These are phyloP conservation scores for Fusarium sp. DNA, from an alignment of 2,329 filamentous ascomycete genomes.

Conservation along the genomic window DNA sequence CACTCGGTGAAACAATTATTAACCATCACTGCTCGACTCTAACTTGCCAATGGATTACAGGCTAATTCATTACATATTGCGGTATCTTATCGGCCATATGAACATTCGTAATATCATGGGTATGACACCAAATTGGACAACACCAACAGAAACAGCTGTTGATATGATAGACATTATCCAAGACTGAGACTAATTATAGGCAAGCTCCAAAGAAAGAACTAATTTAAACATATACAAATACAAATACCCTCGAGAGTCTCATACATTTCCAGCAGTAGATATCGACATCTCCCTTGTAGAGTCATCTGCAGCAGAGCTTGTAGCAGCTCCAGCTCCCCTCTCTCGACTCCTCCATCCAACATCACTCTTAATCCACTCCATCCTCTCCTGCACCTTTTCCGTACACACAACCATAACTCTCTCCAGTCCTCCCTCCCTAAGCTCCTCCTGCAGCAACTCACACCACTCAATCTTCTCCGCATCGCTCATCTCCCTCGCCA, in stretches of 20 bases:
- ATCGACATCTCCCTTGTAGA: constrained; percentile 1
- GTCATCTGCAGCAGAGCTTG: not conserved
- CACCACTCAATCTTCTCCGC: constrained; percentile 55
- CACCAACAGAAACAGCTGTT: not conserved
- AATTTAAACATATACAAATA: not conserved
- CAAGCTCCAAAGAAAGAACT: not conserved
- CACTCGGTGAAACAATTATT: not conserved
- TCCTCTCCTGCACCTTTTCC: constrained; percentile 45
- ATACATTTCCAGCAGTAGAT: not conserved
- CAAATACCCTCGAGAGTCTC: not conserved
- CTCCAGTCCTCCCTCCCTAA: constrained; percentile 41
- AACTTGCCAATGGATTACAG: not conserved
- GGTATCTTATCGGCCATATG: not conserved
- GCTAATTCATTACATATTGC: not conserved
- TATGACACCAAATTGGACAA: not conserved
- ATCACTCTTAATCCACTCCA: constrained; percentile 45
- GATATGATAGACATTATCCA: not conserved
- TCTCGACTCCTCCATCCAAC: constrained; percentile 33
- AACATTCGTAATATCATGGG: not conserved
- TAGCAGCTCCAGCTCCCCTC: not conserved
- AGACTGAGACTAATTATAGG: not conserved
- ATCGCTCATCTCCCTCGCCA: constrained; percentile 49
- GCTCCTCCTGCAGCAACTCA: constrained; percentile 44
- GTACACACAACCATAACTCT: constrained; percentile 43
- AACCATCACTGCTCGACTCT: not conserved